Evolutionary conservation across 768 basidiomycete genomes (phyloP), one percentile per base, ranked within the genome.

Genomic region (Auriscalpium orientale): DNA sequence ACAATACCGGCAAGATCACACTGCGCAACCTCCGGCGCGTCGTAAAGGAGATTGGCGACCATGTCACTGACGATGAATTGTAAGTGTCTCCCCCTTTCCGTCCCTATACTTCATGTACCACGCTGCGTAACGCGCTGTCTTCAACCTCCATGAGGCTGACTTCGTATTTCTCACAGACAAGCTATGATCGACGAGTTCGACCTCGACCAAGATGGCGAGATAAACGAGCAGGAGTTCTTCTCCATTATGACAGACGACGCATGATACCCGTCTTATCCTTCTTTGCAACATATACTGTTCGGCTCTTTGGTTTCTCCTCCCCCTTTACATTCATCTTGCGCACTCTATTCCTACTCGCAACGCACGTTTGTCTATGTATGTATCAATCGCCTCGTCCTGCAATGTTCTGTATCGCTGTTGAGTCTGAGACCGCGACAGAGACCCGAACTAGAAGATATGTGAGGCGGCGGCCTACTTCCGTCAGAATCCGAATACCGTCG

Each of bases 121-220:
- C 8, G 12, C 49, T 51, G n/a, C 51, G 18, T 4, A 28, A 28
- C 34, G 51, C 51, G 43, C 38, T 46, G 44, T 45, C n/a, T 35
- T 36, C 40, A 35, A 35, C 46, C 4, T 37, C 38, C 47, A 47
- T 37, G 45, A 47, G 16, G 46, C 53, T 34, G 28, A 49, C 36
- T 28, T 36, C 44, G 22, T 37, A 18, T 40, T 49, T 53, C 13
- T 12, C 15, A 8, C 63, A 98, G 95, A 62, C 94, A 98, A 84
- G 97, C 97, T 21, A 99, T 99, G 97, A 99, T 99, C 67, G 97
- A 99, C 65, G 97, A 99, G 72, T 99, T 99, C 67, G 97, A 99
- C 71, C 83, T 99, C 22, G 97, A 99, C 74, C 87, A 93, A 69
- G 97, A 99, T 62, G 94, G 95, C 33, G 95, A 95, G 74, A 98